Evolutionary conservation across 306 rosid species (phyloP).

Genomic region (Gynostemma pentaphyllum): DNA sequence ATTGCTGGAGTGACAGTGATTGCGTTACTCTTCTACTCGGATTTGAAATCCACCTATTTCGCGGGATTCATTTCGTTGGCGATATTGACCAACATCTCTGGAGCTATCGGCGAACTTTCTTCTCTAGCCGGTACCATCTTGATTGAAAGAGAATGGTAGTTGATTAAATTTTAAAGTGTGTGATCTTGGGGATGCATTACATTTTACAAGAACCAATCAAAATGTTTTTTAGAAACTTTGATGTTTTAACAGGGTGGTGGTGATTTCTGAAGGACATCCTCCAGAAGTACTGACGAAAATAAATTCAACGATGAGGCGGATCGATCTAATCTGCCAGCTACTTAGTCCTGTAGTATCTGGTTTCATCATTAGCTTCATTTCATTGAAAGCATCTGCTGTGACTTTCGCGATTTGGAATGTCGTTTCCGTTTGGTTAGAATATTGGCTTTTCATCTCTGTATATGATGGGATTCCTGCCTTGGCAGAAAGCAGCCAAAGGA

Average conservation of each 20-base stretch:
- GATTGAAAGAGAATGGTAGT: slow-evolving; percentile 94
- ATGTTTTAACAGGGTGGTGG: slow-evolving; percentile 53
- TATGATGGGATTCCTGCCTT: slow-evolving; percentile 69
- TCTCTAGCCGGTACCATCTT: slow-evolving; percentile 82
- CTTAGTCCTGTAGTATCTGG: slow-evolving; percentile 80
- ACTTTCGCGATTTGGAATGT: slow-evolving; percentile 64
- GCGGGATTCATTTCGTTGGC: slow-evolving; percentile 37
- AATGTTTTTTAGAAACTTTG: too few relatives aligned
- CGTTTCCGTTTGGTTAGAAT: slow-evolving; percentile 63
- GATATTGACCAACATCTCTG: slow-evolving; percentile 48
- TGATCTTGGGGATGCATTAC: too few relatives aligned
- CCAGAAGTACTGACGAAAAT: slow-evolving; percentile 52
- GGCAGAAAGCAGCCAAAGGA: slow-evolving; percentile 40
- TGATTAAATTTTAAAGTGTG: not conserved
- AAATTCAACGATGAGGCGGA: slow-evolving; percentile 63
- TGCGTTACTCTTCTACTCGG: slow-evolving; percentile 34
- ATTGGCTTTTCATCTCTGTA: slow-evolving; percentile 72
- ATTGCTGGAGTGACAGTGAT: slow-evolving; percentile 63
- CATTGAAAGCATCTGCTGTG: slow-evolving; percentile 73
- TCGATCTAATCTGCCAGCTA: slow-evolving; percentile 74
- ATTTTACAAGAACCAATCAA: too few relatives aligned
- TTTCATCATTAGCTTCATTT: slow-evolving; percentile 69
- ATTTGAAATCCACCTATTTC: slow-evolving; percentile 46
- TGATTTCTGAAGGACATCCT: slow-evolving; percentile 61
- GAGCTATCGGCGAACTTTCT: slow-evolving; percentile 73